Conservation (phyloP, 1,284 basidiomycete species). For the Fistulinella cinereoalba region DNA sequence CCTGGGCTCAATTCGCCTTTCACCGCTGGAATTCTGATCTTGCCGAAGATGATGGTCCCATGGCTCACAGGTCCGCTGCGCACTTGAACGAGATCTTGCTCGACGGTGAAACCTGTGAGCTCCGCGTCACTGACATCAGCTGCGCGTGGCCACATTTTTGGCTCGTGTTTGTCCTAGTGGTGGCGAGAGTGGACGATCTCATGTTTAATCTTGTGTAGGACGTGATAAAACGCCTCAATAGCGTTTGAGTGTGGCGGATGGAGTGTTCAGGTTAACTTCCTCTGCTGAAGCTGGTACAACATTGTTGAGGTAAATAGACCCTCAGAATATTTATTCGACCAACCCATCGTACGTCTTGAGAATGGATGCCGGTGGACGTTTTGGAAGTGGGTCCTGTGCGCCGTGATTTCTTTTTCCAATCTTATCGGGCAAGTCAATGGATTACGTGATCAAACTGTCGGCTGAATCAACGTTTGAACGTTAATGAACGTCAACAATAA, state of each 20-base stretch:
- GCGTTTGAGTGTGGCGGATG: constrained; percentile 58
- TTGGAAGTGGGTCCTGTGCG: no score
- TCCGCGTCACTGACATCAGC: constrained; percentile 48
- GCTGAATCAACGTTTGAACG: constrained; percentile 2
- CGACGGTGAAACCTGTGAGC: constrained; percentile 52
- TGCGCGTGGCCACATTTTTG: constrained; percentile 68
- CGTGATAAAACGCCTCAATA: constrained; percentile 58
- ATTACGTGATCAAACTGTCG: constrained; percentile 21
- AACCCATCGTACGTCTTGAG: constrained; percentile 25
- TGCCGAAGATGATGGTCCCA: constrained; percentile 71
- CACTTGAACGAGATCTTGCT: constrained; percentile 56
- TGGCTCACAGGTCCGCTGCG: constrained; percentile 51
- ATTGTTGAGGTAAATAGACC: constrained; percentile 16
- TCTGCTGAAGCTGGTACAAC: constrained; percentile 51
- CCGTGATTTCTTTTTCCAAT: constrained; percentile 8
- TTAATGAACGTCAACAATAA: constrained; percentile 20
- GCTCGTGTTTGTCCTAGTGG: constrained; percentile 71
- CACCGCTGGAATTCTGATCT: constrained; percentile 67
- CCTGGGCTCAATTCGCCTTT: constrained; percentile 60
- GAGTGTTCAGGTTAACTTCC: constrained; percentile 50
- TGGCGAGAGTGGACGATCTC: constrained; percentile 62
- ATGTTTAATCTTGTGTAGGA: constrained; percentile 54
- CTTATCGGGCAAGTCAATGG: constrained; percentile 20
- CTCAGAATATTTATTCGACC: constrained; percentile 7
- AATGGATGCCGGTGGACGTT: no score